phyloP scores from a whole-genome alignment of 2,329 filamentous ascomycete genomes.

The Phaeosphaeria sp. region DNA sequence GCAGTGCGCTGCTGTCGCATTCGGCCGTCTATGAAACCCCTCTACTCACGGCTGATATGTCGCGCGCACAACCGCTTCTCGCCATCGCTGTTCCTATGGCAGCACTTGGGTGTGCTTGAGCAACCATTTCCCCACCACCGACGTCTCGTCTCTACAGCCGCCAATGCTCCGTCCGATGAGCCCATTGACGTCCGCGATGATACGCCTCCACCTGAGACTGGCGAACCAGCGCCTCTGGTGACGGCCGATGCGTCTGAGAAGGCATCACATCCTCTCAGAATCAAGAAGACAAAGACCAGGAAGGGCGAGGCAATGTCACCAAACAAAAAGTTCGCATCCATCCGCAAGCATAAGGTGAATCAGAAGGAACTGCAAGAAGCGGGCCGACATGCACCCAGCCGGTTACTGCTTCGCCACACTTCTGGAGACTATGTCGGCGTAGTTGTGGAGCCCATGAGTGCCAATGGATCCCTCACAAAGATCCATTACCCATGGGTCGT shows the following conservation, averaged over 20 bases:
- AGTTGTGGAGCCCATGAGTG: conserved; percentile 18
- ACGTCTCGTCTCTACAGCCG: conserved; percentile 25
- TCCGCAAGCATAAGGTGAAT: not conserved
- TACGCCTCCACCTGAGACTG: not conserved
- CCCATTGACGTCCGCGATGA: not conserved
- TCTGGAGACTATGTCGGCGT: conserved; percentile 25
- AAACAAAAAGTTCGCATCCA: not conserved
- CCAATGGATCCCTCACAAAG: conserved; percentile 9
- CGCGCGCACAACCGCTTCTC: conserved; percentile 42
- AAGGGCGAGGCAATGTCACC: not conserved
- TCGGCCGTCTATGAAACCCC: conserved; percentile 34
- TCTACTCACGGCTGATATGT: conserved; percentile 34
- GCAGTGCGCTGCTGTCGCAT: not conserved
- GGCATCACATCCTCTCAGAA: not conserved
- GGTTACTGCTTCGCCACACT: conserved; percentile 2
- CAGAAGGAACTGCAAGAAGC: conserved; percentile 1
- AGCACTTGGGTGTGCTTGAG: conserved; percentile 37
- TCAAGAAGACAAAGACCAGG: not conserved
- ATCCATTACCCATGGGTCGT: conserved; percentile 26
- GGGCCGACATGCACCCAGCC: conserved; percentile 5
- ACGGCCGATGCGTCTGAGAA: not conserved
- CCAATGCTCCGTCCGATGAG: not conserved
- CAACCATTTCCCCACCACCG: conserved; percentile 15
- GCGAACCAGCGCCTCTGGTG: not conserved
- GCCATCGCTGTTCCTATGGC: conserved; percentile 41